Evolutionary conservation across 805 yeast species (phyloP).

Genomic region (Brettanomyces custersianus): DNA sequence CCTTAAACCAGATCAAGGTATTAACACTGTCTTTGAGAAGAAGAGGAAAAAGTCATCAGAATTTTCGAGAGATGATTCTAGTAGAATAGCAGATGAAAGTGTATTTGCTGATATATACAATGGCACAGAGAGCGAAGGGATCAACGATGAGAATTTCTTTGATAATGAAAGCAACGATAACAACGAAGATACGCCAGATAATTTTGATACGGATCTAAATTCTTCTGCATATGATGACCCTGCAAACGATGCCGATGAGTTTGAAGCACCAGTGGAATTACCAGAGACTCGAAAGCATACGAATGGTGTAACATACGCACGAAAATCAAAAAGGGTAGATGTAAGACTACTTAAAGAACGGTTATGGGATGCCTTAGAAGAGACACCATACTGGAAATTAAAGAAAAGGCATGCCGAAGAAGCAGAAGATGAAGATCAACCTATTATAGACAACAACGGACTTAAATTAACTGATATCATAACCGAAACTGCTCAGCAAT

Average conservation of each 20-base stretch:
- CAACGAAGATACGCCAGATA: constrained; percentile 13
- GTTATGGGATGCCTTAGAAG: constrained; percentile 34
- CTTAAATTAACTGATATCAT: constrained; percentile 28
- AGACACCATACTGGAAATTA: constrained; percentile 11
- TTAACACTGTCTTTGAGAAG: constrained; percentile 20
- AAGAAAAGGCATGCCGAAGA: constrained; percentile 25
- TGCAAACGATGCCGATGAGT: constrained; percentile 14
- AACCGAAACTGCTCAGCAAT: constrained; percentile 26
- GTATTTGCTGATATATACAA: constrained; percentile 42
- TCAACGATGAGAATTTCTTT: constrained; percentile 8
- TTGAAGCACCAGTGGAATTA: constrained; percentile 8
- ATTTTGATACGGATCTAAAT: constrained; percentile 15
- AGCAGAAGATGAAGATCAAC: constrained; percentile 9
- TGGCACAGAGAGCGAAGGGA: constrained; percentile 18
- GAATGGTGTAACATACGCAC: constrained; percentile 28
- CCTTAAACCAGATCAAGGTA: constrained; percentile 31
- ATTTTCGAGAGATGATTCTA: constrained; percentile 6
- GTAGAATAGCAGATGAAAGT: constrained; percentile 38
- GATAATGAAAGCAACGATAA: constrained; percentile 9
- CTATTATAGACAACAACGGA: background rate
- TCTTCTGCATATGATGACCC: constrained; percentile 28
- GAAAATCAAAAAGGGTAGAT: constrained; percentile 40
- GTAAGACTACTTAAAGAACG: constrained; percentile 38
- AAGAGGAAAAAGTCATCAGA: constrained; percentile 12
- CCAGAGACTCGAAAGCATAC: constrained; percentile 1